A percentile compares a stretch with the other conserved stretches of the same genome.
Evolutionary conservation across 352 stramenopile genomes (phyloP).

Genomic region (Phytophthora melonis): DNA sequence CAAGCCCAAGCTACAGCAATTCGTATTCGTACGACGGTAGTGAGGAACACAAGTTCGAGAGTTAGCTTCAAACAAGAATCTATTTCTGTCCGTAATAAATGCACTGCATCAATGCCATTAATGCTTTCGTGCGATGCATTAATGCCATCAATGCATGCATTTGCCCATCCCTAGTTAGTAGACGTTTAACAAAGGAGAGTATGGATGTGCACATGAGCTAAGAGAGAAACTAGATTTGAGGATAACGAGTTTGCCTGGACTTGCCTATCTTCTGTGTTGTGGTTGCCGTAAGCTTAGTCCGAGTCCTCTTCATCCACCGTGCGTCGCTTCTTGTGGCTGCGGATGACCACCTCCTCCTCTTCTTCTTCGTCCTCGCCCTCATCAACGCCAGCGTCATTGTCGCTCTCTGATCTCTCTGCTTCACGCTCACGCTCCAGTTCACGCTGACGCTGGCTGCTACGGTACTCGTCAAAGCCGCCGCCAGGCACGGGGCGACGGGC

Average conservation of each 20-base stretch:
- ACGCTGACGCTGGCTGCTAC: conserved; percentile 51
- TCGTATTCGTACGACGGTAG: too few species aligned
- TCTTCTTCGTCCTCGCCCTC: conserved; percentile 82
- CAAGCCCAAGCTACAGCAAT: too few species aligned
- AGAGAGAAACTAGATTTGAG: conserved; percentile 22
- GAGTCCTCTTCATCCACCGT: conserved; percentile 87
- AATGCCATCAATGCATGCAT: too few species aligned
- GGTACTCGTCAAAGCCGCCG: conserved; percentile 87
- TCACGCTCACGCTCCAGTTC: conserved; percentile 55
- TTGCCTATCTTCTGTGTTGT: not conserved
- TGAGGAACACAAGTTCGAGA: too few species aligned
- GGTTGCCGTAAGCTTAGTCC: conserved; percentile 53
- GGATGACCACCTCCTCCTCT: conserved; percentile 79
- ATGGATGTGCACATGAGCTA: conserved; percentile 8
- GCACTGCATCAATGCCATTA: too few species aligned
- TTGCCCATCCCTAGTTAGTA: too few species aligned
- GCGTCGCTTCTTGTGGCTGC: conserved; percentile 79
- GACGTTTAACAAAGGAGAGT: too few species aligned
- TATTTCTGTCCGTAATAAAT: too few species aligned
- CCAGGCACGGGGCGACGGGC: conserved; percentile 59
- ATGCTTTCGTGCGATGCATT: too few species aligned
- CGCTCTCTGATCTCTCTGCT: conserved; percentile 76
- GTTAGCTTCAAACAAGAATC: too few species aligned
- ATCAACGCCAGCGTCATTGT: conserved; percentile 52
- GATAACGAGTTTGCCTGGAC: conserved; percentile 5